Evolutionary conservation across 1,139 yeast genomes (phyloP), one percentile per base, ranked within the genome.

Genomic region (Candida freyschussii): DNA sequence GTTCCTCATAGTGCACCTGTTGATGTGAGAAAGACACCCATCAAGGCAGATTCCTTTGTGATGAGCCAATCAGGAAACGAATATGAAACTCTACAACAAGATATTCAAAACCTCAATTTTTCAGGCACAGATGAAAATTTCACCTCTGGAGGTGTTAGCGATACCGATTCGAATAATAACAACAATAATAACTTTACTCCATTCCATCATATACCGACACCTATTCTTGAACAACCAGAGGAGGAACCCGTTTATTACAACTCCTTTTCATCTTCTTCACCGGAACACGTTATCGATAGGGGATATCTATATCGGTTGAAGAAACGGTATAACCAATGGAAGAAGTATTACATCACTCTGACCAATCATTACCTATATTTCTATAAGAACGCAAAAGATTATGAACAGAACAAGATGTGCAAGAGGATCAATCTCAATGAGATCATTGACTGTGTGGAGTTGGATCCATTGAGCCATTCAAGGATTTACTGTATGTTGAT

Each of bases 401-500:
- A 29, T n/a, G 45, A 43, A 25, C 55, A 55, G 7, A 30, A 25
- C n/a, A 41, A 29, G 16, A 35, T 52, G 14, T 41, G 50, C 41
- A 67, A 68, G 46, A 44, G 48, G 24, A 54, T 71, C 7, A 48
- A 53, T 5, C 48, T 68, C 6, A 44, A 49, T 6, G 65, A 67
- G 26, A 51, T 75, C n/a, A 52, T 66, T 11, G 80, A 74, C 45
- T 75, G 67, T 18, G 69, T 72, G 25, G 80, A 74, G 41, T 51
- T 72, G 27, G 78, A 73, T 36, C 68, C 75, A 2, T 35, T 69
- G 16, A 62, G 72, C 7, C 60, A 57, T 33, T 51, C 67, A 8
- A 69, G 65, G 40, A 44, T 48, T 26, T 69, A 66, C 60, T 72
- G 78, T 43, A 52, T 73, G 48, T 53, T 70, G 34, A 53, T 74